A percentile compares a stretch with the other conserved stretches of the same genome.
Evolutionary conservation across 1,139 yeast species (phyloP).

Genomic region (Kodamaea derodonti): DNA sequence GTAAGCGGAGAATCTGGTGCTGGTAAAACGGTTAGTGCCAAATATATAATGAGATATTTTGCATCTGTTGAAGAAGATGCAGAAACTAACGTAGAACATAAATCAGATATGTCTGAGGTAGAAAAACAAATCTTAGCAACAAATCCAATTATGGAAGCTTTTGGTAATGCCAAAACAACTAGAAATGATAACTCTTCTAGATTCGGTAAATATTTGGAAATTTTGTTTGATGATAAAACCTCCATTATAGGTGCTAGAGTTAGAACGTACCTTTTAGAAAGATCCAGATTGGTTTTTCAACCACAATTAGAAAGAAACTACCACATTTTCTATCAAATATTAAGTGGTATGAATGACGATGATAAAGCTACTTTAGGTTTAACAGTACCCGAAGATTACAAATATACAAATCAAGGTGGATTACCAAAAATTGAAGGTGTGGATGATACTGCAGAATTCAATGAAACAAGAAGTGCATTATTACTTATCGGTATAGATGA

Average conservation of each 20-base stretch:
- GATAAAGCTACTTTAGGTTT: slow-evolving; percentile 60
- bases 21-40: slow-evolving; percentile 96
- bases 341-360: slow-evolving; percentile 69
- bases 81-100: slow-evolving; percentile 39
- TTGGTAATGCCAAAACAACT: slow-evolving; percentile 97
- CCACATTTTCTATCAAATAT: slow-evolving; percentile 89
- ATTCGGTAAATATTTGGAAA: slow-evolving; percentile 94
- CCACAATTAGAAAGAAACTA: slow-evolving; percentile 87
- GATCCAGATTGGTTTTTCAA: slow-evolving; percentile 92
- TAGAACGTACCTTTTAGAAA: slow-evolving; percentile 86
- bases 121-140: slow-evolving; percentile 96
- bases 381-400: slow-evolving; percentile 62
- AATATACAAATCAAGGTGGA: slow-evolving; percentile 90
- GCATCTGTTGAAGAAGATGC: slow-evolving; percentile 82
- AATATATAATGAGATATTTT: slow-evolving; percentile 95
- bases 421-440: slow-evolving; percentile 68
- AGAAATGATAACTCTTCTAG: slow-evolving; percentile 97
- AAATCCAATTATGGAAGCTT: slow-evolving; percentile 97
- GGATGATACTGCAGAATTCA: slow-evolving; percentile 77
- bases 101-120: slow-evolving; percentile 80
- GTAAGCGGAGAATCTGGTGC: slow-evolving; percentile 99
- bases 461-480: slow-evolving; percentile 71
- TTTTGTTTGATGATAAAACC: slow-evolving; percentile 68
- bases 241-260: slow-evolving; percentile 92
- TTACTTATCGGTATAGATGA: slow-evolving; percentile 68